Base-by-base conservation (phyloP, 305 asterid species). In the Fraxinus paxiana region DNA sequence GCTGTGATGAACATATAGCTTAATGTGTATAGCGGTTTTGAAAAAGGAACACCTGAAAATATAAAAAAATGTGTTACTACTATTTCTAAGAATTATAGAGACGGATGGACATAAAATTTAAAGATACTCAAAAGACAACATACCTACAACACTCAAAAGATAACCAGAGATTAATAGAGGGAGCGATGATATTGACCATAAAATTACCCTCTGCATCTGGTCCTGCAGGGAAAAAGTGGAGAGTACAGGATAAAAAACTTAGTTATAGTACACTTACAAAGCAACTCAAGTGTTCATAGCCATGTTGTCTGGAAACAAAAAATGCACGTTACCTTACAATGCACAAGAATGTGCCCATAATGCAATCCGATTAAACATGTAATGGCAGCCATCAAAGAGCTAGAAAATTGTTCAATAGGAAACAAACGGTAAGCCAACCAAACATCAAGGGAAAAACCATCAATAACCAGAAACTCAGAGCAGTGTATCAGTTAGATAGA, bases 351-450 rank as follows among this genome's bases (percentile, higher is more conserved):
- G 89, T 94, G 98, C 34, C 98, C 98, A 71, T 84, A 90, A 84
- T 94, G 97, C 89, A 94, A 86, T 83, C 98, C 98, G 51, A 88
- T 74, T 76, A 94, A 88, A 80, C 95, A 91, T 51, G 98, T 91
- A 83, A 94, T 86, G 82, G 94, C 90, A 78, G 97, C 97, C 97
- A 91, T 91, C 89, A 91, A 76, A 81, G 98, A 94, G 87, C 98
- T 94, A 84, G 69, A 85, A 77, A 85, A 56, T 59, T 51, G 84
- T 80, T 51, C 69, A 79, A 67, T 28, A 73, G 79, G 81, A 85
- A 80, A 41, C 33, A 79, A 80, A 77, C 82, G 78, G 77, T 77
- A 48, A 78, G 85, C 72, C 75, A 41, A 31, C 76, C 73, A 51
- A 71, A 83, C 35, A 30, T 75, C 65, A 54, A 31, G 77, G 72